Evolutionary conservation across 768 basidiomycete genomes (phyloP), one percentile per base, ranked within the genome.

Genomic region (Lactarius vividus): DNA sequence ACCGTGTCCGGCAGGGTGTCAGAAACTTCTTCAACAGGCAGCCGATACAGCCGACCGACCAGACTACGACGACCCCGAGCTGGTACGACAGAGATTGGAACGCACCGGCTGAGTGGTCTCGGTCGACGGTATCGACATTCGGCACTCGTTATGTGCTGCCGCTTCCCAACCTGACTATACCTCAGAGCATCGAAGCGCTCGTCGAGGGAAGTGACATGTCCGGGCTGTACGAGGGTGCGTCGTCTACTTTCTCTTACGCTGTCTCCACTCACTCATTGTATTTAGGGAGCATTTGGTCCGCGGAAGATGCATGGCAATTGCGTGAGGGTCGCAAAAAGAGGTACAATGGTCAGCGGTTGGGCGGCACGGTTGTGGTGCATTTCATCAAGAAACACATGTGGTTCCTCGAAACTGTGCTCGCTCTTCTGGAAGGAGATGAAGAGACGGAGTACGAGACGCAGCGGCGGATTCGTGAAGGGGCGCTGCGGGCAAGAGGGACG

Each of bases 331-430:
- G 87, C 49, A 73, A 77, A 69, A 83, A 75, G 57, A 85, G 85
- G 55, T 92, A 92, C 72, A 82, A 86, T 69, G 81, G 81, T 54
- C 79, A 83, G 65, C 87, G 90, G 26, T 85, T 94, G 10, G 96
- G 96, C 4, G 97, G 96, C 6, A 99, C 96, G 2, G 84, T 96
- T 55, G 91, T 94, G 26, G 94, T 99, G 59, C 96, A 99, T 78
- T 98, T 93, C 75, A 89, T 99, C 82, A 99, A 98, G 86, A 90
- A 93, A 75, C 87, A 92, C 69, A 90, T 92, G 79, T 99, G 96
- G 96, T 98, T 91, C 78, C 76, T 95, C 70, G 96, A 99, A 79
- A 92, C 96, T 6, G 92, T 94, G 13, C 78, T 94, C 13, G 94
- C 94, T 20, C 79, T 99, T 29, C 80, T 98, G 33, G 92, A 91